Base-by-base conservation (phyloP, 805 yeast genomes). In the Pichia nanzhaoensis region DNA sequence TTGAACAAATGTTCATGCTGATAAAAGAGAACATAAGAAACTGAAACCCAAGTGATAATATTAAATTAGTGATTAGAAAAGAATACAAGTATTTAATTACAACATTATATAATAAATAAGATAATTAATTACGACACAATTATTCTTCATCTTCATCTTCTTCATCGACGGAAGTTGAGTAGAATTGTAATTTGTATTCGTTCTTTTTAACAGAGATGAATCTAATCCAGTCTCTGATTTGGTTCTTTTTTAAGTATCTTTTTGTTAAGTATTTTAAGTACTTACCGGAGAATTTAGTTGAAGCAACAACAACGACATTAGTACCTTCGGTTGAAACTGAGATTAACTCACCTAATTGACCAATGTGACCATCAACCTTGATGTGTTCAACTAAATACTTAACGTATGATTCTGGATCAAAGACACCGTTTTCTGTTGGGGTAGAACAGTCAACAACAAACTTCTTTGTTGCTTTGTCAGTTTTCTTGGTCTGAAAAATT, bases 241-340 rank as follows among this genome's bases (percentile, higher is more conserved):
- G 95, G 91, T 90, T 88, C 87, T 93, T 93, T 95, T 91, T 95
- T 77, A 93, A 87, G 93, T 87, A 93, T 82, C 95, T 91, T 89
- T 93, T 95, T 68, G 98, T 87, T 71, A 93, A 80, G 95, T 93
- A 93, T 82, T 95, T 93, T 73, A 91, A 84, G 95, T 93, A 93
- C 80, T 95, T 91, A 78, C 99, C 99, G 61, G 97, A 90, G 93
- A 93, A 91, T 78, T 88, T 84, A 74, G 95, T 74, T 74, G 84
- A 81, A 59, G 97, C 77, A 59, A 77, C 80, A 69, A 89, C 86
- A 68, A 93, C 88, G 69, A 86, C 82, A 69, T 86, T 80, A 79
- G 81, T 75, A 68, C 90, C 95, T 68, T 88, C 93, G 66, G 78
- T 74, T 66, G 88, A 74, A 59, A 91, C 88, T 56, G 90, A 77